Base-by-base conservation (phyloP, 192 early-diverging fungal genomes). In the Coemansia aciculifera region DNA sequence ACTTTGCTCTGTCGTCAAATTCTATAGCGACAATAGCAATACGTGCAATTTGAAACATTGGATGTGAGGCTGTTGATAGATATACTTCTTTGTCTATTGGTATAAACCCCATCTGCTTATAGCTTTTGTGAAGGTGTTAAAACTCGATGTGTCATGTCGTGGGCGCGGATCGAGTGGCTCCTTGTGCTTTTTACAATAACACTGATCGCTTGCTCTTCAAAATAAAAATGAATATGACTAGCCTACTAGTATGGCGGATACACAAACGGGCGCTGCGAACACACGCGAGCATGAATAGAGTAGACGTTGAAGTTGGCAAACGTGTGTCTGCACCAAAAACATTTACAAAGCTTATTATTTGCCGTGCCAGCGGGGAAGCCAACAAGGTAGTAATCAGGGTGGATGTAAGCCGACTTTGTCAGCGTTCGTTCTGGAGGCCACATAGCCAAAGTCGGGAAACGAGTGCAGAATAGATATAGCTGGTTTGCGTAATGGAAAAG, bases 311-410 rank as follows among this genome's bases (percentile, higher is more conserved):
- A 67, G 40, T 57, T 60, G 17, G 60, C 40, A 39, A 57, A 76
- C 1, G 66, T 59, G 15, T 67, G 31, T 7, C 27, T 40, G 54
- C 74, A 76, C 74, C 74, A 76, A 64, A 76, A 71, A 24, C 74
- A 76, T 36, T 69, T 64, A 49, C 59, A 76, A 23, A 76, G 37
- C 24, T 67, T 54, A 10, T 46, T 37, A 36, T 65, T 19, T 8
- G 48, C 59, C 1, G 64, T 48, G 60, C 64, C 65, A 1, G 17
- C 32, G 1, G 74, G 69, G 40, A 76, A 71, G n/a, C 64, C 69
- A 3, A 62, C 49, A 9, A 60, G 59, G 52, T 59, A 48, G 60
- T 67, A 71, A 42, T 71, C 52, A 0, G 51, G 59, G 12, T 59
- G 68, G 17, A 76, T 76, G 15, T 76, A 76, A 5, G 34, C 60